phyloP scores from a whole-genome alignment of 2,329 filamentous ascomycete genomes.

The Fusarium citri region DNA sequence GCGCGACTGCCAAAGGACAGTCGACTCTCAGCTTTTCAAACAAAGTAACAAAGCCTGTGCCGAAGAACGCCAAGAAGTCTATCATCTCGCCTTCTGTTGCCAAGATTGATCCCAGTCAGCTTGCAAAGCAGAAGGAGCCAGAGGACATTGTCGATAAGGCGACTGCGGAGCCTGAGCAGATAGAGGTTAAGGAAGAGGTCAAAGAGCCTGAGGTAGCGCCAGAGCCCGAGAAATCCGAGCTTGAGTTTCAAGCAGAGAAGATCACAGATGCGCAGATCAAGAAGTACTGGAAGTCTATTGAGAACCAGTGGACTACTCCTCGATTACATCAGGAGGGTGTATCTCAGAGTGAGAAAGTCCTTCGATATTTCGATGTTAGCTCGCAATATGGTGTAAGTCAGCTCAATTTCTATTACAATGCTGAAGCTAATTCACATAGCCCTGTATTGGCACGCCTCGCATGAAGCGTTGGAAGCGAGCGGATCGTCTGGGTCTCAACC shows the following conservation, averaged over 20 bases:
- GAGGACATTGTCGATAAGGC: slow-evolving; percentile 34
- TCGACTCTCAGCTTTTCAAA: slow-evolving; percentile 67
- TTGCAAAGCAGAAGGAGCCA: slow-evolving; percentile 32
- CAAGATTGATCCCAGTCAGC: slow-evolving; percentile 50
- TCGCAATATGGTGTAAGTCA: slow-evolving; percentile 91
- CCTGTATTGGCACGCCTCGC: slow-evolving; percentile 86
- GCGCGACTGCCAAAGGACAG: slow-evolving; percentile 59
- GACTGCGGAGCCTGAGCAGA: slow-evolving; percentile 28
- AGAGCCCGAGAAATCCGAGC: slow-evolving; percentile 59
- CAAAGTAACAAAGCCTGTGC: slow-evolving; percentile 65
- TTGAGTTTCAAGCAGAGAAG: slow-evolving; percentile 69
- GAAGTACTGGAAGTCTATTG: slow-evolving; percentile 81
- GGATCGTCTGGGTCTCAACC: slow-evolving; percentile 81
- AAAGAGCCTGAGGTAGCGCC: slow-evolving; percentile 41
- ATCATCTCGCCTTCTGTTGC: slow-evolving; percentile 51
- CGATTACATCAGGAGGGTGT: slow-evolving; percentile 83
- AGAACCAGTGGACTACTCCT: slow-evolving; percentile 73
- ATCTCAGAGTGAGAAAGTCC: slow-evolving; percentile 81
- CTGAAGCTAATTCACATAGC: slow-evolving; percentile 56
- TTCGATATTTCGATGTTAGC: slow-evolving; percentile 92
- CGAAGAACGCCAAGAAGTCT: slow-evolving; percentile 62
- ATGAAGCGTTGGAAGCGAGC: slow-evolving; percentile 90
- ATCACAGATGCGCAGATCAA: slow-evolving; percentile 76
- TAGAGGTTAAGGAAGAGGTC: slow-evolving; percentile 38
- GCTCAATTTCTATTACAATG: background rate